Conservation (phyloP, 306 rosid genomes). For the Dryas alaskensis region DNA sequence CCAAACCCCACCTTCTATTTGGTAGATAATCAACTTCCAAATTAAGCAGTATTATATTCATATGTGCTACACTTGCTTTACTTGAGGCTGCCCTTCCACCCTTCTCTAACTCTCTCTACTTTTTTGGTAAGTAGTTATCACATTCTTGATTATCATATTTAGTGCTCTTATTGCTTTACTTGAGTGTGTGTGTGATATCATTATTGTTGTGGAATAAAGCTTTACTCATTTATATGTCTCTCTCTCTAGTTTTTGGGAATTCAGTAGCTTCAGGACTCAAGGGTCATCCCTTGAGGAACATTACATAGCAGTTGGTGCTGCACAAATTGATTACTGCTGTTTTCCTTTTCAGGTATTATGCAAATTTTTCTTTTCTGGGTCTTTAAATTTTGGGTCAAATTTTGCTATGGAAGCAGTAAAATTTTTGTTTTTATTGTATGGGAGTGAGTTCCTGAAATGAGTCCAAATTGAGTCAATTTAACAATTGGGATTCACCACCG, state of each 20-base stretch:
- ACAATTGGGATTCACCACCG: conserved; percentile 38
- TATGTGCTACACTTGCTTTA: conserved; percentile 11
- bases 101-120: conserved; percentile 22
- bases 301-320: conserved; percentile 23
- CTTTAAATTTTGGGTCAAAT: neutral
- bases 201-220: conserved; percentile 35
- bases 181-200: conserved; percentile 25
- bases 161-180: conserved; percentile 33
- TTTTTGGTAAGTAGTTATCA: conserved; percentile 46
- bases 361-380: conserved; percentile 10
- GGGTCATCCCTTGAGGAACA: conserved; percentile 23
- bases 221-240: conserved; percentile 37
- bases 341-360: neutral
- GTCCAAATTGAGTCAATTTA: conserved; percentile 22
- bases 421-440: conserved; percentile 8
- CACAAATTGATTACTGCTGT: neutral
- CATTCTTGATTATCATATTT: conserved; percentile 28
- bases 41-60: conserved; percentile 8
- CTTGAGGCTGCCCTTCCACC: conserved; percentile 36
- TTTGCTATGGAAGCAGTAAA: conserved; percentile 1
- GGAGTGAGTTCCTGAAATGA: conserved; percentile 22
- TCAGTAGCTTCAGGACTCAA: conserved; percentile 25
- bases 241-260: conserved; percentile 36
- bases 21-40: conserved; percentile 24
- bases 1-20: conserved; percentile 11